A percentile compares a stretch with the other conserved stretches of the same genome.
Evolutionary conservation across 2,329 filamentous ascomycete species (phyloP).

Genomic region (Aspergillus flavus): DNA sequence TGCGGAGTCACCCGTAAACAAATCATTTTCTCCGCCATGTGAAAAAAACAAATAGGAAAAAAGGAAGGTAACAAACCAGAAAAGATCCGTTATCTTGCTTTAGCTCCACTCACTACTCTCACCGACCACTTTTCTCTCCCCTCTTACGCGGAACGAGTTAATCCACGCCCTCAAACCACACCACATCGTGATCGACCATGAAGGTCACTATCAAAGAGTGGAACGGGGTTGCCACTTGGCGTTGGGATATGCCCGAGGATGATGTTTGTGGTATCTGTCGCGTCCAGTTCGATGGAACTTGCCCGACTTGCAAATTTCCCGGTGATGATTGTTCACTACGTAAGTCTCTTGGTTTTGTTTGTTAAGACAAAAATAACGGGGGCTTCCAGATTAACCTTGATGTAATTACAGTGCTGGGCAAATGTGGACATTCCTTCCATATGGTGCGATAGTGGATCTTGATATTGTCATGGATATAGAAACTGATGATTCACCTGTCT

Average conservation of each 20-base stretch:
- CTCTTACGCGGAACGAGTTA: neutral
- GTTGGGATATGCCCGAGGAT: conserved; percentile 96
- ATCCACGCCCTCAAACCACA: conserved; percentile 7
- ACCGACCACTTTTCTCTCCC: conserved; percentile 2
- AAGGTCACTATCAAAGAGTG: conserved; percentile 94
- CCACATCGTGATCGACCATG: conserved; percentile 57
- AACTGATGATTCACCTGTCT: conserved; percentile 11
- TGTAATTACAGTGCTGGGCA: conserved; percentile 73
- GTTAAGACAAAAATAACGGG: too few relatives aligned
- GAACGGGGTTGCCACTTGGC: conserved; percentile 94
- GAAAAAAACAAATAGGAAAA: conserved; percentile 4
- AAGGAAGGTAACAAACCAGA: neutral
- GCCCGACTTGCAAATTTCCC: conserved; percentile 96
- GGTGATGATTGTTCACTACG: conserved; percentile 92
- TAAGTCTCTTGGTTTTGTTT: conserved; percentile 51
- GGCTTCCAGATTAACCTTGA: neutral
- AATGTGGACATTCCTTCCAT: conserved; percentile 97
- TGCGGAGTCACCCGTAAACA: conserved; percentile 17
- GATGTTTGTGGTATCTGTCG: conserved; percentile 99
- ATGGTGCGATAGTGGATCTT: conserved; percentile 63
- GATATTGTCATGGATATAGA: conserved; percentile 11
- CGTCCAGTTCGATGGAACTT: conserved; percentile 96
- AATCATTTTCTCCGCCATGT: conserved; percentile 14
- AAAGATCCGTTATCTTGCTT: conserved; percentile 19
- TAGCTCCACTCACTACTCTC: neutral